Conservation (phyloP, 1,139 yeast species). For the Sugiyamaella xylanicola region DNA sequence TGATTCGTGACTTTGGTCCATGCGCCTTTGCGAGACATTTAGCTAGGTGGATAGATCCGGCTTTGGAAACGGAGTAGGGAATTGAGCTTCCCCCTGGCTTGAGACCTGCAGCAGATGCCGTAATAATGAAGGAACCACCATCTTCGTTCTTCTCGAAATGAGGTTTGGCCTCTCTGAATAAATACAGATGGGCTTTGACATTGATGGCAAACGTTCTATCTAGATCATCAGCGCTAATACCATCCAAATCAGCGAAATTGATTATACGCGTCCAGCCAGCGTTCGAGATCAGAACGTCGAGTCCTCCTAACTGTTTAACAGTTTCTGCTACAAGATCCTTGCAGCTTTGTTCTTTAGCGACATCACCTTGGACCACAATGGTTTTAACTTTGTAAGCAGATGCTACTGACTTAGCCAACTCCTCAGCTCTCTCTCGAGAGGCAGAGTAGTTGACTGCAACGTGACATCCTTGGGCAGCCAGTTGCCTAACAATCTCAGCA, state of each 20-base stretch:
- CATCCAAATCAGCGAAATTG: conserved; percentile 30
- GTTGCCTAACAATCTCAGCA: conserved; percentile 34
- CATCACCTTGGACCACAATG: conserved; percentile 32
- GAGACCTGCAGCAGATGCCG: conserved; percentile 47
- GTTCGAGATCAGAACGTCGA: conserved; percentile 40
- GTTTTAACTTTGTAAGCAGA: conserved; percentile 29
- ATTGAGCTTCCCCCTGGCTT: conserved; percentile 44
- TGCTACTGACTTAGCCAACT: conserved; percentile 32
- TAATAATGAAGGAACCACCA: conserved; percentile 46
- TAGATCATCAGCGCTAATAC: conserved; percentile 32
- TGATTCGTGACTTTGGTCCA: conserved; percentile 45
- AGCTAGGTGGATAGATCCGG: conserved; percentile 45
- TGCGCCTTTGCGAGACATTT: conserved; percentile 44
- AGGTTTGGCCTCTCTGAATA: conserved; percentile 44
- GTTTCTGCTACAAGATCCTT: conserved; percentile 31
- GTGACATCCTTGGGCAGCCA: conserved; percentile 36
- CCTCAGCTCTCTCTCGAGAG: conserved; percentile 38
- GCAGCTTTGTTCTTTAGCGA: conserved; percentile 31
- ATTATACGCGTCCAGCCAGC: conserved; percentile 38
- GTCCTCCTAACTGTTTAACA: conserved; percentile 33
- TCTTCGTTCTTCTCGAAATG: conserved; percentile 40
- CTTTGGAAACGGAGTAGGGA: conserved; percentile 47
- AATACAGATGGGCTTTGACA: conserved; percentile 43
- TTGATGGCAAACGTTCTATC: conserved; percentile 36
- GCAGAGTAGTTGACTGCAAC: conserved; percentile 42